phyloP scores from a whole-genome alignment of 495 filamentous ascomycete genomes.

The Tuber indicum region DNA sequence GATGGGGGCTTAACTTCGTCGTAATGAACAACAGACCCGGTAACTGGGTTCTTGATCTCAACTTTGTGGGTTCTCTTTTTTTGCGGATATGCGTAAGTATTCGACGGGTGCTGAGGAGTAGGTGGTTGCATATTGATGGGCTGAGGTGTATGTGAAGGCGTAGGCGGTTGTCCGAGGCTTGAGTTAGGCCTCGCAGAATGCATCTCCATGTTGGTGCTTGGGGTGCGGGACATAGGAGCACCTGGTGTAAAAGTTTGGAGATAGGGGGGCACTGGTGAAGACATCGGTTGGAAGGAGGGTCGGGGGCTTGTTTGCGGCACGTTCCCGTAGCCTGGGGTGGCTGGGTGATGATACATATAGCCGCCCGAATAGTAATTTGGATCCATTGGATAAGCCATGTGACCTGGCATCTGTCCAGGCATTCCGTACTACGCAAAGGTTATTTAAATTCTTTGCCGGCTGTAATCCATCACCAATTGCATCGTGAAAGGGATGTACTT shows the following conservation, averaged over 20 bases:
- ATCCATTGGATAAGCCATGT: not conserved
- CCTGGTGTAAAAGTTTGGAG: conserved; percentile 8
- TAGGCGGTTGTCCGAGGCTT: conserved; percentile 36
- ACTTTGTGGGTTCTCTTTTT: not conserved
- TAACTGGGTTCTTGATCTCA: conserved; percentile 31
- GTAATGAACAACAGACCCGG: conserved; percentile 8
- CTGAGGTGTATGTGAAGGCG: conserved; percentile 34
- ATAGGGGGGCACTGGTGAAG: conserved; percentile 6
- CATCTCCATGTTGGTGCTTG: conserved; percentile 38
- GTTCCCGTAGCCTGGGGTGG: not conserved
- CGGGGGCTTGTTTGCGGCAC: conserved; percentile 35
- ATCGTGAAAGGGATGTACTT: not conserved
- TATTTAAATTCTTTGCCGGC: not conserved
- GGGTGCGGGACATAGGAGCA: conserved; percentile 34
- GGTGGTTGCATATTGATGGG: conserved; percentile 22
- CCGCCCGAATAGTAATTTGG: not conserved
- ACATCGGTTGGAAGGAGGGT: conserved; percentile 16
- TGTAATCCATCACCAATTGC: not conserved
- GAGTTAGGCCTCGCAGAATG: conserved; percentile 34
- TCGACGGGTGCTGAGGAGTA: conserved; percentile 7
- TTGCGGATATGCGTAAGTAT: not conserved
- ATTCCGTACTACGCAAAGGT: not conserved
- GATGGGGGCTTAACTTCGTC: conserved; percentile 18
- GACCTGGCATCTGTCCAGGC: not conserved
- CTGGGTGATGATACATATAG: not conserved